Base-by-base conservation (phyloP, 805 yeast genomes). In the Starmerella asiatica region DNA sequence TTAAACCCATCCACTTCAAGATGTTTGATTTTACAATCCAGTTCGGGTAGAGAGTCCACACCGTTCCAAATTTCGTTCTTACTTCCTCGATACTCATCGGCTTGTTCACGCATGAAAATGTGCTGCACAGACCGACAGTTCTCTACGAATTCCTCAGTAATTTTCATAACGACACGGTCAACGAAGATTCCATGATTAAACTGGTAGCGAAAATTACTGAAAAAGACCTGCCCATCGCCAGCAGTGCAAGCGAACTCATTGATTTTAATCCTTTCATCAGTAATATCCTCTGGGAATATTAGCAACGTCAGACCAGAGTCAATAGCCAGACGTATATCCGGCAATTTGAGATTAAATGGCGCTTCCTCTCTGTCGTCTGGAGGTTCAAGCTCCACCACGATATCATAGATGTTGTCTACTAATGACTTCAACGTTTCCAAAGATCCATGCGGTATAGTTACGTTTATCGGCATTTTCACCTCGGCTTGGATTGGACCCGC, bases 301-400 rank as follows among this genome's bases (percentile, higher is more conserved):
- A 44, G 16, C 21, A 49, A 16, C 1, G 44, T 45, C n/a, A 51
- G 11, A 4, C 18, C 24, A 3, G 28, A 37, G 3, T 49, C 53
- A 2, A 51, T 15, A 3, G 32, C 40, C 1, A 52, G 19, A 15
- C 43, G 37, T 2, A 49, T 33, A 9, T 52, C 56, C 3, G 52
- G 49, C 7, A 52, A 38, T 1, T 29, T 20, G 5, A 51, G 20
- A 8, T n/a, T 17, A 8, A 52, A 18, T 3, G 23, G 39, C 3
- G 52, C 36, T 1, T 49, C 48, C n/a, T 35, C 39, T 3, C 45
- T 32, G 3, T 47, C 37, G 3, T 42, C 39, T 2, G 54, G 52
- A 2, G 49, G 28, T 3, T 39, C 12, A 4, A 49, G 23, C 7
- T 12, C 17, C 1, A 27, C 16, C 16, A 47, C 11, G 1, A 40